phyloP scores from a whole-genome alignment of 768 basidiomycete species.

The Hysterangium stoloniferum region DNA sequence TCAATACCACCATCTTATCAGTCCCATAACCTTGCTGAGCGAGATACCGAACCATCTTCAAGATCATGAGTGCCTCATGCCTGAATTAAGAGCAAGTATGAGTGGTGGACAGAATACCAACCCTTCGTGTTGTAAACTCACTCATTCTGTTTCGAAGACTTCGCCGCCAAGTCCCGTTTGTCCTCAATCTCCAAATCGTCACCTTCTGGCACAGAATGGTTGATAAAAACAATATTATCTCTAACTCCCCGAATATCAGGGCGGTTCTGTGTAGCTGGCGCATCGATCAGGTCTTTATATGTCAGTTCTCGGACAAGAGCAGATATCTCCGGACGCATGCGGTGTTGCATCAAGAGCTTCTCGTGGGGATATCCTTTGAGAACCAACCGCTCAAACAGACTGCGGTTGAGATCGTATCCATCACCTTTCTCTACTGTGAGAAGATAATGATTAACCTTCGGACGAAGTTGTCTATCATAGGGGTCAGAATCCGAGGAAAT shows the following conservation, averaged over 20 bases:
- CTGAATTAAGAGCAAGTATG: background rate
- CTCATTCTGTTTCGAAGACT: slow-evolving; percentile 52
- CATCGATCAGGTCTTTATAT: slow-evolving; percentile 57
- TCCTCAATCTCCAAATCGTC: slow-evolving; percentile 35
- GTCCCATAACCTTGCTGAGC: slow-evolving; percentile 61
- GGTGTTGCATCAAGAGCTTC: slow-evolving; percentile 50
- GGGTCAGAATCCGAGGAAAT: background rate
- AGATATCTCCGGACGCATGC: slow-evolving; percentile 73
- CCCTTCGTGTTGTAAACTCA: too few species aligned
- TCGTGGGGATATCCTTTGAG: slow-evolving; percentile 53
- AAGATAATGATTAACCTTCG: slow-evolving; percentile 58
- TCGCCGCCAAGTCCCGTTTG: slow-evolving; percentile 36
- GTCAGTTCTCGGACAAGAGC: slow-evolving; percentile 51
- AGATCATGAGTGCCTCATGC: slow-evolving; percentile 50
- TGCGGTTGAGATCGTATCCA: slow-evolving; percentile 59
- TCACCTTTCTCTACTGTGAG: slow-evolving; percentile 63
- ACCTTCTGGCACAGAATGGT: slow-evolving; percentile 50
- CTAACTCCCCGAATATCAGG: slow-evolving; percentile 46
- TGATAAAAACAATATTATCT: slow-evolving; percentile 53
- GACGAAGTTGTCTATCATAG: slow-evolving; percentile 52
- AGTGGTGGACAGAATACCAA: background rate
- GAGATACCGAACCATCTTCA: slow-evolving; percentile 59
- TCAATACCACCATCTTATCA: slow-evolving; percentile 53
- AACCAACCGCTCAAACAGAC: slow-evolving; percentile 63
- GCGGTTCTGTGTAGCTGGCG: slow-evolving; percentile 39